These are phyloP conservation scores for Aspergillus aculeatus DNA, from an alignment of 2,329 filamentous ascomycete genomes.

Conservation along the genomic window DNA sequence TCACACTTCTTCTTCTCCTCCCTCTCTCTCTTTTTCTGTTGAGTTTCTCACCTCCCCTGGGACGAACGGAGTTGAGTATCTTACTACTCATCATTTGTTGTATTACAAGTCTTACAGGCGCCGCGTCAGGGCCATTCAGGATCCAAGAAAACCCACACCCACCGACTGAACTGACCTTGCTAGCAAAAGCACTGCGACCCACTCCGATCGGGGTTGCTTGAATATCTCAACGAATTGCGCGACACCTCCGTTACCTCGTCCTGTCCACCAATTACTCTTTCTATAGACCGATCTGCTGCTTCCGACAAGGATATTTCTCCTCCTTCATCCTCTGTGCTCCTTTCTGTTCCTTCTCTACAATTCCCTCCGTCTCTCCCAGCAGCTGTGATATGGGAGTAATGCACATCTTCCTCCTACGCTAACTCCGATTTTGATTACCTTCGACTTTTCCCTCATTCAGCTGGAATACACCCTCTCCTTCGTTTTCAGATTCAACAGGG, in stretches of 20 bases:
- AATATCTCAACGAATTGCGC: slow-evolving; percentile 22
- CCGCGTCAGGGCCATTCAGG: slow-evolving; percentile 12
- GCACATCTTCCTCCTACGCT: slow-evolving; percentile 4
- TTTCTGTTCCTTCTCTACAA: background rate
- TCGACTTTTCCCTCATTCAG: slow-evolving; percentile 4
- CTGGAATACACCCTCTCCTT: background rate
- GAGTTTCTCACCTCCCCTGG: background rate
- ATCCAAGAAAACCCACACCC: slow-evolving; percentile 13
- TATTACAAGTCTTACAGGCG: background rate
- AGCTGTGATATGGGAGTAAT: slow-evolving; percentile 9
- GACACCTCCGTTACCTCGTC: slow-evolving; percentile 8
- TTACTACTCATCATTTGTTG: background rate
- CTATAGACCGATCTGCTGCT: background rate
- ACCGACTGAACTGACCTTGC: slow-evolving; percentile 1
- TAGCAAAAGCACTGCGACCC: slow-evolving; percentile 10
- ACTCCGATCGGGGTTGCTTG: slow-evolving; percentile 22
- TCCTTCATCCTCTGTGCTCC: background rate
- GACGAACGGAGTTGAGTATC: background rate
- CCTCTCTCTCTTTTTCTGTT: background rate
- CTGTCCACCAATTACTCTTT: slow-evolving; percentile 9
- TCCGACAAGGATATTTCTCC: background rate
- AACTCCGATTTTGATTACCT: background rate
- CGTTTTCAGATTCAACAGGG: background rate
- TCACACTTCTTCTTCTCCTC: background rate
- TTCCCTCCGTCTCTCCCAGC: background rate